Base-by-base conservation (phyloP, 1,284 basidiomycete genomes). In the Agaricales sp. region DNA sequence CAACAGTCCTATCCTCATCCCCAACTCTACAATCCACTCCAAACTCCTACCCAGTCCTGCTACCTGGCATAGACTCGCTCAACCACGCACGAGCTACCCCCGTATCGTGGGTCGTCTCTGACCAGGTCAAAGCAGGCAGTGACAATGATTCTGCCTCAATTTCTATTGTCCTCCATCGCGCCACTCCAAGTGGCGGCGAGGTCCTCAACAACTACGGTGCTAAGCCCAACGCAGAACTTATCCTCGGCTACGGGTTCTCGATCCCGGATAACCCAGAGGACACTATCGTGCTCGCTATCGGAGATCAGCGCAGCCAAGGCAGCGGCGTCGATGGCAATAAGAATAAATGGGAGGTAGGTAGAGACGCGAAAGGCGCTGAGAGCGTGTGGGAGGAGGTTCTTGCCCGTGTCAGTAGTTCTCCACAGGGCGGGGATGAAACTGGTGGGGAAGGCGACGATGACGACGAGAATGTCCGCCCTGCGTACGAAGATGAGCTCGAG, bases 121-220 rank as follows among this genome's bases (percentile, higher is more conserved):
- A n/a, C n/a, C n/a, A n/a, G n/a, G n/a, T n/a, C n/a, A 35, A 8
- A 35, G 76, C 86, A 16, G 71, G 72, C 4, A 65, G 67, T 52
- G 62, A 69, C 41, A 55, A 60, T 1, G 37, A 58, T 46, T 35
- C 56, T 19, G 51, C 52, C 23, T 48, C 54, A 1, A 51, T 67
- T 14, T 61, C 74, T 4, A 63, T 80, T 51, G 65, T 82, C 2
- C 63, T 75, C n/a, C 80, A 78, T 54, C 61, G 59, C 1, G 41
- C 69, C 0, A 65, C 70, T 1, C 54, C 55, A 1, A 53, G 64
- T 2, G 75, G 71, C 38, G 56, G 70, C 14, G 85, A 95, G 62
- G 67, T 92, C n/a, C 83, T 85, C 69, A 95, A 94, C 66, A 94
- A 93, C 60, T 91, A 91, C 59, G 89, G 88, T 0, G 74, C 78